These are phyloP conservation scores for Cystofilobasidium bisporidii DNA, from an alignment of 768 basidiomycete genomes.

Conservation along the genomic window DNA sequence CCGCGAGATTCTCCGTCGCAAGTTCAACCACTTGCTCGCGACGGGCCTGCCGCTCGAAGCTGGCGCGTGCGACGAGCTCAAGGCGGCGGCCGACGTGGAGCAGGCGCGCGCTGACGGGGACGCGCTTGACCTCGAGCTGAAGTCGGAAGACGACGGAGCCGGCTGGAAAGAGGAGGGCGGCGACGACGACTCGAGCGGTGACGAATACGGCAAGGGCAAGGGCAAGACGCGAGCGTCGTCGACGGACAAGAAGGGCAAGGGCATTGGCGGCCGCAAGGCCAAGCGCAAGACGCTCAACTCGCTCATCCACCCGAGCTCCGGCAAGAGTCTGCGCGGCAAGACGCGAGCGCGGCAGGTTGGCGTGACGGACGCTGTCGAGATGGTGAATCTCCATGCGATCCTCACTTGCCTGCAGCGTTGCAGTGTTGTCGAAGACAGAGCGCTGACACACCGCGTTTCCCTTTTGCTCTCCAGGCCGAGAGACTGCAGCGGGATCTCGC, in stretches of 20 bases:
- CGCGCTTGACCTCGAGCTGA: conserved; percentile 29
- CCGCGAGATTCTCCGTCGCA: conserved; percentile 15
- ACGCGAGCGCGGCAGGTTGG: conserved; percentile 2
- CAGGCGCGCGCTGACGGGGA: conserved; percentile 3
- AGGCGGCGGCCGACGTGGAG: conserved; percentile 10
- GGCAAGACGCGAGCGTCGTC: too few relatives aligned
- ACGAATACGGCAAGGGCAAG: not conserved
- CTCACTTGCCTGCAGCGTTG: not conserved
- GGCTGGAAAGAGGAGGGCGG: conserved; percentile 25
- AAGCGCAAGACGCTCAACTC: conserved; percentile 2
- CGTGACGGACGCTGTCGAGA: not conserved
- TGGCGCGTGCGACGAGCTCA: conserved; percentile 14
- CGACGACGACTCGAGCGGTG: not conserved
- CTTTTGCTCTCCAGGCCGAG: not conserved
- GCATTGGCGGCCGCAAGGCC: not conserved
- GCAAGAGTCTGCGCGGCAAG: not conserved
- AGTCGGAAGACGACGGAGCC: conserved; percentile 28
- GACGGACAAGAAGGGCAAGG: not conserved
- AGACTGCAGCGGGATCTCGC: conserved; percentile 1
- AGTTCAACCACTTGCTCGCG: conserved; percentile 14
- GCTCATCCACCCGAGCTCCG: not conserved
- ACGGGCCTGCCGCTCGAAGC: not conserved
- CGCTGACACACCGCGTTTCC: not conserved
- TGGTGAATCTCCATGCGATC: not conserved
- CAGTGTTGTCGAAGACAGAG: not conserved